Percentiles rank a stretch among this genome's conserved stretches.
phyloP scores from a whole-genome alignment of 768 basidiomycete species.

The Boletus vinaceobasis region DNA sequence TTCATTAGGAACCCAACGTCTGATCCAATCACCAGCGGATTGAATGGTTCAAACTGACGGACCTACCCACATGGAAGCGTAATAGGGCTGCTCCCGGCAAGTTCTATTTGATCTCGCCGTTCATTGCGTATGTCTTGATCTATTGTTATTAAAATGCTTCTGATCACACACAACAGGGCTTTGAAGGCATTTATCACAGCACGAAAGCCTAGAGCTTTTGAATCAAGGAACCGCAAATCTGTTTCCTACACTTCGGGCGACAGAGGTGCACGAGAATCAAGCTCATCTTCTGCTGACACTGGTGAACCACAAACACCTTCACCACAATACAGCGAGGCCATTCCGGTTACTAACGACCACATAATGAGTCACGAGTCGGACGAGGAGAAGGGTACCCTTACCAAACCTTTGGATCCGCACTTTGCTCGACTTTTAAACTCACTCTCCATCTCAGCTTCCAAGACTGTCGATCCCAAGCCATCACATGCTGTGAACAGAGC shows the following conservation, averaged over 20 bases:
- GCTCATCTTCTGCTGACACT: slow-evolving; percentile 61
- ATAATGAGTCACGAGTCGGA: slow-evolving; percentile 32
- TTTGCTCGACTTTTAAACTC: slow-evolving; percentile 65
- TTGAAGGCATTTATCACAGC: slow-evolving; percentile 68
- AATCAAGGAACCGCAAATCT: slow-evolving; percentile 35
- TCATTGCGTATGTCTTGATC: slow-evolving; percentile 64
- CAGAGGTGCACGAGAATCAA: slow-evolving; percentile 53
- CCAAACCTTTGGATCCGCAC: slow-evolving; percentile 57
- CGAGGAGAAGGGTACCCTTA: slow-evolving; percentile 24
- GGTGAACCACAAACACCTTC: slow-evolving; percentile 63
- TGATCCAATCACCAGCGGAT: slow-evolving; percentile 66
- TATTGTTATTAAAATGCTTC: neutral
- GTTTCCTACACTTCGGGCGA: slow-evolving; percentile 26
- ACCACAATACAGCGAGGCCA: slow-evolving; percentile 49
- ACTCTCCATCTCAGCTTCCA: slow-evolving; percentile 54
- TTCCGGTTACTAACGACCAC: slow-evolving; percentile 19
- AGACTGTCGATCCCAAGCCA: slow-evolving; percentile 19
- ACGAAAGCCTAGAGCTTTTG: slow-evolving; percentile 50
- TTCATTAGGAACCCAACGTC: slow-evolving; percentile 1
- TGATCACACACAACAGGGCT: slow-evolving; percentile 14
- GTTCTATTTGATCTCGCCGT: slow-evolving; percentile 94
- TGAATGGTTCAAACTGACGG: slow-evolving; percentile 88
- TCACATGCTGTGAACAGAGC: neutral
- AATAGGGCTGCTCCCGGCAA: slow-evolving; percentile 67
- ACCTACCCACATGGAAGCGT: slow-evolving; percentile 91